Percentiles rank a stretch among this genome's conserved stretches.
Conservation (phyloP, 2,329 filamentous ascomycete genomes). For the Fusarium sp. region DNA sequence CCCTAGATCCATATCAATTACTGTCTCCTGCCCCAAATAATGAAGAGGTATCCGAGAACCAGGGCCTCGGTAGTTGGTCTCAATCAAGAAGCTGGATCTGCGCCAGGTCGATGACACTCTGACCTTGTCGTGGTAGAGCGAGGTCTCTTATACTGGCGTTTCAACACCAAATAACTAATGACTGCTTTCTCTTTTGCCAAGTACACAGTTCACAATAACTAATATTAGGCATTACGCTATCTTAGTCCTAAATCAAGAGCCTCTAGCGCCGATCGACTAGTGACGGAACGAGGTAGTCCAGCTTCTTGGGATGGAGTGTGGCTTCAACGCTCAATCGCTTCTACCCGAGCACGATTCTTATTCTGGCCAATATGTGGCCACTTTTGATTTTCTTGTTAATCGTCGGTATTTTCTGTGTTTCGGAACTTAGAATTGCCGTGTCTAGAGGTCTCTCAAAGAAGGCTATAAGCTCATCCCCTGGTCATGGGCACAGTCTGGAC, state of each 20-base stretch:
- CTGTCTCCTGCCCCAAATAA: background rate
- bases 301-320: background rate
- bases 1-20: background rate
- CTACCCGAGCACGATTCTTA: too few relatives aligned
- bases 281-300: background rate
- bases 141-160: too few relatives aligned
- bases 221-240: background rate
- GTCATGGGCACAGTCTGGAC: conserved; percentile 13
- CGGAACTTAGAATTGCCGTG: conserved; percentile 10
- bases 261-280: conserved; percentile 5
- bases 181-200: background rate
- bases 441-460: background rate
- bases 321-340: background rate
- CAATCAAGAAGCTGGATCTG: conserved; percentile 3
- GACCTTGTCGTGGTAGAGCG: background rate
- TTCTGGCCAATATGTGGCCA: too few relatives aligned
- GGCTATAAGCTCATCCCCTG: background rate
- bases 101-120: background rate
- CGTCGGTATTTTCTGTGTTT: conserved; percentile 1
- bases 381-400: background rate
- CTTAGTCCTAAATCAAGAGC: background rate
- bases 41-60: conserved; percentile 20
- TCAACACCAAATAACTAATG: background rate
- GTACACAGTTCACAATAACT: background rate
- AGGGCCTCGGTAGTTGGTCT: conserved; percentile 25